A percentile compares a stretch with the other conserved stretches of the same genome.
Evolutionary conservation across 2,329 filamentous ascomycete genomes (phyloP).

Genomic region (Aspergillus calidoustus): DNA sequence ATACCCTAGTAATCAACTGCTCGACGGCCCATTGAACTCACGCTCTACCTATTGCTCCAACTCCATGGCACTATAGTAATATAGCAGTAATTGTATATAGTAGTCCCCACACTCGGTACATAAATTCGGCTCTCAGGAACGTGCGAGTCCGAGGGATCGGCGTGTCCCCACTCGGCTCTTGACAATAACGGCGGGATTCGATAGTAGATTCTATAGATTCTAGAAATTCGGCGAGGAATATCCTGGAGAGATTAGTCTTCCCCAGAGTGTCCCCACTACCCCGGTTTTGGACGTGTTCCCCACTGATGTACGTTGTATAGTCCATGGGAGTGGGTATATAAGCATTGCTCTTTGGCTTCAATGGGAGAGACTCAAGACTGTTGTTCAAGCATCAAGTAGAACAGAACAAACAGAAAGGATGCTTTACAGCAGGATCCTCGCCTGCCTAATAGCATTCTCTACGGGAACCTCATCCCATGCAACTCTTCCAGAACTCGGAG

Average conservation of each 20-base stretch:
- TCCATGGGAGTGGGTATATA: too few relatives aligned
- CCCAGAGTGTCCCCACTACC: background rate
- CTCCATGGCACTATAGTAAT: background rate
- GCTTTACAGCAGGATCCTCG: background rate
- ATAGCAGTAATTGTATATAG: background rate
- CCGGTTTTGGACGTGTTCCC: background rate
- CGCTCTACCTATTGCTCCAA: too few relatives aligned
- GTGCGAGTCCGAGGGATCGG: too few relatives aligned
- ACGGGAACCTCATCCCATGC: background rate
- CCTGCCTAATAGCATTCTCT: background rate
- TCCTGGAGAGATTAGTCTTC: background rate
- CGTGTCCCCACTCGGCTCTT: background rate
- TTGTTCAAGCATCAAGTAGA: too few relatives aligned
- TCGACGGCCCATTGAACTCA: too few relatives aligned
- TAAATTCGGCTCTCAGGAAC: too few relatives aligned
- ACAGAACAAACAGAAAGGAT: background rate
- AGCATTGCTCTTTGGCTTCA: too few relatives aligned
- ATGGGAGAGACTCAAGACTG: too few relatives aligned
- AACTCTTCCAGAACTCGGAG: background rate
- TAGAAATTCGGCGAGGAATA: background rate
- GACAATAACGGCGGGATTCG: background rate
- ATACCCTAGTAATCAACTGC: too few relatives aligned
- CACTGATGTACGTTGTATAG: background rate
- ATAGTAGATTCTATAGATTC: background rate
- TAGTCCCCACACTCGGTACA: background rate